Base-by-base conservation (phyloP, 495 filamentous ascomycete genomes). In the Trichoderma orchidacearum region DNA sequence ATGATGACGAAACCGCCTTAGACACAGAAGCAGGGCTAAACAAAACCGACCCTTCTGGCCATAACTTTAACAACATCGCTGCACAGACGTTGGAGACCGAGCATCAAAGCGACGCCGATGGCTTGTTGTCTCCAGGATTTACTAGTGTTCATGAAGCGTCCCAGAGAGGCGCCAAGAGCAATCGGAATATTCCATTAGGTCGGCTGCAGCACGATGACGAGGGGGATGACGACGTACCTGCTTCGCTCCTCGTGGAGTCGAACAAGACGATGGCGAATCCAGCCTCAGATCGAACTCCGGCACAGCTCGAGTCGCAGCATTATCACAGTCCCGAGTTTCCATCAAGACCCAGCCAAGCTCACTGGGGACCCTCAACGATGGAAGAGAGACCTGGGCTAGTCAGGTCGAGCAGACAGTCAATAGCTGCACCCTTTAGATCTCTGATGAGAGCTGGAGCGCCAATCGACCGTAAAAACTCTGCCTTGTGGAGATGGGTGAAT, bases 401-500 rank as follows among this genome's bases (percentile, higher is more conserved):
- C 18, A 48, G 21, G 18, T 23, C 41, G 79, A 81, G 23, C 62
- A 69, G 5, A 59, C 61, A 5, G 59, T 61, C 28, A 61, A 55
- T 8, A 51, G 57, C 31, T 51, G 15, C 56, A 29, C 15, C 34
- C 38, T 48, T 25, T 9, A 25, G 30, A 30, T 28, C 64, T 58
- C 67, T 58, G 61, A 70, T 64, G 56, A 67, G 59, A 63, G 73
- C 31, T 61, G 59, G 61, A 38, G 62, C 65, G 68, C 71, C 53
- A 60, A 81, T 62, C 68, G 82, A 84, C 63, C 84, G 85, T 12
- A 87, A 85, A 69, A 83, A 90, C 62, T 88, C 83, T 68, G 92
- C 93, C 3, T 84, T 95, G 79, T 97, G 91, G 86, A 84, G 85
- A 65, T 98, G 93, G 90, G 87, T 87, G 56, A 96, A 96, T 64